Conservation (phyloP, 371 early-diverging fungal species). For the Dipsacomyces acuminosporus region DNA sequence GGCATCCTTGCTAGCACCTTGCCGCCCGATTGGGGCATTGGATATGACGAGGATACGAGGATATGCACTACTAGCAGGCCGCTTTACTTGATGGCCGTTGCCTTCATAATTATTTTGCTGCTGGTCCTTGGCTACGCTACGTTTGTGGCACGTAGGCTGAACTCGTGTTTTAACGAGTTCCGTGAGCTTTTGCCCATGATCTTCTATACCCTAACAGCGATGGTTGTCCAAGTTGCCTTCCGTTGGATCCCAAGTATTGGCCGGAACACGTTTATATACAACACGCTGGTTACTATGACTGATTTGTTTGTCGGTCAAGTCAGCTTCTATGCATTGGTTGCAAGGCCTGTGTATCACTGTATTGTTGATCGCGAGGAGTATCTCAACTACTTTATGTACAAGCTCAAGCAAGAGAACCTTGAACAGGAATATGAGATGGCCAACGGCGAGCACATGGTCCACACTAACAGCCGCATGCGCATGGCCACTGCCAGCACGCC, state of each 20-base stretch:
- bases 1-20: slow-evolving; percentile 24
- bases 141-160: slow-evolving; percentile 8
- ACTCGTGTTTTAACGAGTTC: slow-evolving; percentile 34
- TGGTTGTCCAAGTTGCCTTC: slow-evolving; percentile 22
- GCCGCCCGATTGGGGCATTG: slow-evolving; percentile 12
- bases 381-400: slow-evolving; percentile 15
- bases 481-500: too few species aligned
- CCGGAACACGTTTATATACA: slow-evolving; percentile 22
- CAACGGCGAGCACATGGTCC: slow-evolving; percentile 17
- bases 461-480: slow-evolving; percentile 1
- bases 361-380: slow-evolving; percentile 17
- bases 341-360: slow-evolving; percentile 17
- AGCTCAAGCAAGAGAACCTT: slow-evolving; percentile 13
- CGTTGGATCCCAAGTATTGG: slow-evolving; percentile 31
- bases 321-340: slow-evolving; percentile 11
- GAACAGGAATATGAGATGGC: slow-evolving; percentile 34
- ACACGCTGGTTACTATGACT: slow-evolving; percentile 19
- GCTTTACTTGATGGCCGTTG: slow-evolving; percentile 28
- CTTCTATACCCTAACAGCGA: slow-evolving; percentile 5
- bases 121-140: slow-evolving; percentile 18
- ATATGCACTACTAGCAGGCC: slow-evolving; percentile 25
- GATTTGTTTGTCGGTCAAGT: slow-evolving; percentile 23
- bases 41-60: slow-evolving; percentile 1
- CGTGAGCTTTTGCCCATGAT: slow-evolving; percentile 24
- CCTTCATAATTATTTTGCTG: slow-evolving; percentile 9